Conservation (phyloP, 2,329 filamentous ascomycete species). For the Aspergillus japonicus region DNA sequence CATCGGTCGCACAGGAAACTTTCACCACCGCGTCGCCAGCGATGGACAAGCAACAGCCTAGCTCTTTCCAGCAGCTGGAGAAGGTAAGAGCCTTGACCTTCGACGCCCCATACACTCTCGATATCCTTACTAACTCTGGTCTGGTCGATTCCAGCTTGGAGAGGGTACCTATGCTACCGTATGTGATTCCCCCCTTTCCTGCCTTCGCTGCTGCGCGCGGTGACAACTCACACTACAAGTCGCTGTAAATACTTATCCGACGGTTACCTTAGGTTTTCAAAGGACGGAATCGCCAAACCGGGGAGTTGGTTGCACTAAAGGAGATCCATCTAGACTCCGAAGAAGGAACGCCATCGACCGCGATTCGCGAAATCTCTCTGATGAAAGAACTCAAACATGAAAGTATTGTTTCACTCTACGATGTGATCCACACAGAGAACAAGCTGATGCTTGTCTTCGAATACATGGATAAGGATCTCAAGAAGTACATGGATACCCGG, state of each 20-base stretch:
- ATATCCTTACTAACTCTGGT: background rate
- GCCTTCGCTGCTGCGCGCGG: background rate
- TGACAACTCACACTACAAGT: background rate
- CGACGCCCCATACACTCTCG: background rate
- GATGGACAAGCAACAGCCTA: constrained; percentile 92
- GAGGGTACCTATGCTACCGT: constrained; percentile 99
- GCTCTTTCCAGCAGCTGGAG: constrained; percentile 98
- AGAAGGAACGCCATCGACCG: constrained; percentile 94
- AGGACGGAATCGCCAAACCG: constrained; percentile 93
- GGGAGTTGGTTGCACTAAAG: constrained; percentile 93
- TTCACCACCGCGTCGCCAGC: constrained; percentile 15
- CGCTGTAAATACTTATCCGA: constrained; percentile 18
- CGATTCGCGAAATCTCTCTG: constrained; percentile 95
- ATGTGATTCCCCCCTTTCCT: constrained; percentile 36
- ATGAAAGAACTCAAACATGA: constrained; percentile 99
- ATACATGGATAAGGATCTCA: constrained; percentile 97
- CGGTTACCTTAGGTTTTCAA: constrained; percentile 78
- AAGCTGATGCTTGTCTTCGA: constrained; percentile 99
- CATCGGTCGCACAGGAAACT: constrained; percentile 14
- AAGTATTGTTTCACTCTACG: constrained; percentile 94
- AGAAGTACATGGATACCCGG: constrained; percentile 96
- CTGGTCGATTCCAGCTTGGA: constrained; percentile 59
- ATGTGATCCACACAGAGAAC: constrained; percentile 99
- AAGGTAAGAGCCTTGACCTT: constrained; percentile 51
- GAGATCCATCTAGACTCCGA: constrained; percentile 99